phyloP scores from a whole-genome alignment of 1,284 basidiomycete genomes.

The Chiua sp. region DNA sequence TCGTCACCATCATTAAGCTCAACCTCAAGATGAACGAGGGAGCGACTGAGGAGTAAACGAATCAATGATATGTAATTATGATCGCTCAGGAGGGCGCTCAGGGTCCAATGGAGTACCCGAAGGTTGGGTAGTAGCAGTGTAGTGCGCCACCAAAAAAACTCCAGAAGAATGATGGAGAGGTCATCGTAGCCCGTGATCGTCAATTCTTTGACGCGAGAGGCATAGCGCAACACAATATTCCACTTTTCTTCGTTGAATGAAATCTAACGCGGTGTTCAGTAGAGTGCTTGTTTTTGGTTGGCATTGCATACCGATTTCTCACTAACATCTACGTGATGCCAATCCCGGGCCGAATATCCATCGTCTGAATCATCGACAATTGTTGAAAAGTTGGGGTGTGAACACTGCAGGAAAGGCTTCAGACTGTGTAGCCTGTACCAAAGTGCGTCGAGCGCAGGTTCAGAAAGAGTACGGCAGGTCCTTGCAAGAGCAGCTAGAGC shows the following conservation, averaged over 20 bases:
- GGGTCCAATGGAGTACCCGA: constrained; percentile 9
- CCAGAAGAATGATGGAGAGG: no score
- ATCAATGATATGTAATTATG: no score
- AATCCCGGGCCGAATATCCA: no score
- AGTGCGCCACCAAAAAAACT: no score
- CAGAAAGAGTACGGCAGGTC: no score
- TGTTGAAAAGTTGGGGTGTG: no score
- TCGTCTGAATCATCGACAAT: no score
- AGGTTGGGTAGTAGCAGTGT: constrained; percentile 21
- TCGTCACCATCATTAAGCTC: background rate
- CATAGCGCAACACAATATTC: constrained; percentile 8
- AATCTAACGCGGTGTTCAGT: background rate
- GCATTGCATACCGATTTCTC: no score
- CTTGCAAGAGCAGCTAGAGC: no score
- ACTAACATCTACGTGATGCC: no score
- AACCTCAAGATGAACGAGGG: background rate
- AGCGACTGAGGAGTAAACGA: background rate
- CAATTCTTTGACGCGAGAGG: constrained; percentile 12
- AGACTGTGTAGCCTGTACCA: background rate
- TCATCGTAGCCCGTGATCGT: background rate
- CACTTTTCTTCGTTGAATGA: constrained; percentile 8
- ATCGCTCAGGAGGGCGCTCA: background rate
- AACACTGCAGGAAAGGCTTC: constrained; percentile 5
- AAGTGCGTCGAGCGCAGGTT: no score
- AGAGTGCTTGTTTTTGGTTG: background rate